Evolutionary conservation across 2,329 filamentous ascomycete species (phyloP).

Genomic region (Epicoccum sorghinum): DNA sequence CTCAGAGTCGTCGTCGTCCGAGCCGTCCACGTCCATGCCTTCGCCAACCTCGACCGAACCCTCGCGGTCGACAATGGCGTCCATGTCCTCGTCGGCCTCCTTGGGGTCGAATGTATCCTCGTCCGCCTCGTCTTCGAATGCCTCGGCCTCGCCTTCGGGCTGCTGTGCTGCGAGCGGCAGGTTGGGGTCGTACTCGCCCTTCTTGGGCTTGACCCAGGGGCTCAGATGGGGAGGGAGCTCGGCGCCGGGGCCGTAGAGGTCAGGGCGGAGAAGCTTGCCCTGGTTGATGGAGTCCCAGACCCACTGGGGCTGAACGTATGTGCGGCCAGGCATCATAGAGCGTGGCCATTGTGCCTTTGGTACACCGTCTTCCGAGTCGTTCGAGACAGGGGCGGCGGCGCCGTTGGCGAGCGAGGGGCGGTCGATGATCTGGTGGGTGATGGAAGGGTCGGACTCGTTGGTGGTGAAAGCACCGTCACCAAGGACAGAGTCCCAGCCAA

Average conservation of each 20-base stretch:
- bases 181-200: constrained; percentile 90
- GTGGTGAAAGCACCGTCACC: constrained; percentile 93
- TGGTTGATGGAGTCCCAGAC: constrained; percentile 97
- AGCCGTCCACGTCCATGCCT: constrained; percentile 54
- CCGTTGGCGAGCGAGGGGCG: constrained; percentile 69
- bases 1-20: constrained; percentile 53
- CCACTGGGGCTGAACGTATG: constrained; percentile 97
- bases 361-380: constrained; percentile 62
- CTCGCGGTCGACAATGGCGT: constrained; percentile 46
- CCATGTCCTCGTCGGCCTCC: constrained; percentile 43
- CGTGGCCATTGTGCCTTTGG: constrained; percentile 60
- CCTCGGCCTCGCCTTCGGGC: constrained; percentile 81
- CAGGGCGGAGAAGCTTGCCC: constrained; percentile 82
- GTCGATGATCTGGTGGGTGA: constrained; percentile 97
- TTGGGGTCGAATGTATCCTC: constrained; percentile 51
- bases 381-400: constrained; percentile 48
- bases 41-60: constrained; percentile 56
- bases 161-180: constrained; percentile 86
- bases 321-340: constrained; percentile 84
- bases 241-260: constrained; percentile 88
- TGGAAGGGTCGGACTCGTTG: constrained; percentile 82
- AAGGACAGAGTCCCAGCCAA: constrained; percentile 91
- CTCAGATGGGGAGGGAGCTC: constrained; percentile 92
- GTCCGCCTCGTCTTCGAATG: constrained; percentile 63
- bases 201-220: constrained; percentile 88